Percentiles rank a stretch among this genome's conserved stretches.
Conservation (phyloP, 345 rosid species). For the Punica granatum region DNA sequence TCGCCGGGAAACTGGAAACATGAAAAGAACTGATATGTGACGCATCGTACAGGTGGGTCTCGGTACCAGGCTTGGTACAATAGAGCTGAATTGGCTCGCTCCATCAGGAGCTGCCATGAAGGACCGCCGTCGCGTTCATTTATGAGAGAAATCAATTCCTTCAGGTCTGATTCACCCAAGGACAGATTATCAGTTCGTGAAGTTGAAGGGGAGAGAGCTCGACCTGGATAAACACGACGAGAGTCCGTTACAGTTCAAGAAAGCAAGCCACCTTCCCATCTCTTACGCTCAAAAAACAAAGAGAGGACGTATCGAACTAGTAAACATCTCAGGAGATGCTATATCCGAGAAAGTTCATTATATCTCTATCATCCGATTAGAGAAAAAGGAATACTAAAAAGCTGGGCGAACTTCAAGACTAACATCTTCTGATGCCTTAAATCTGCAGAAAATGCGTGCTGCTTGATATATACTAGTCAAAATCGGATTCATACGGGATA, state of each 20-base stretch:
- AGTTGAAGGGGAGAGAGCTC: not conserved
- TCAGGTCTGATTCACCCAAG: conserved; percentile 9
- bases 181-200: conserved; percentile 3
- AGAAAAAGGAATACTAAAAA: not conserved
- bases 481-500: not conserved
- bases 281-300: not conserved
- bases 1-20: not conserved
- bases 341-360: too few species aligned
- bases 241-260: too few species aligned
- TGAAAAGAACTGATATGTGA: too few species aligned
- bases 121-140: conserved; percentile 7
- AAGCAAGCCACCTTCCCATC: not conserved
- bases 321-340: not conserved
- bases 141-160: conserved; percentile 8
- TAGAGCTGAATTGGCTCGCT: conserved; percentile 8
- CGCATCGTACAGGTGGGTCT: conserved; percentile 13
- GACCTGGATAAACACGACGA: not conserved
- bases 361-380: too few species aligned
- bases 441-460: not conserved
- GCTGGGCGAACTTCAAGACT: not conserved
- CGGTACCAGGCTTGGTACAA: conserved; percentile 20
- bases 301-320: not conserved
- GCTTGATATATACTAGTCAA: not conserved
- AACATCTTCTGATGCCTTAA: not conserved
- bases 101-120: conserved; percentile 20